Base-by-base conservation (phyloP, 1,139 yeast genomes). In the Meyerozyma smithsonii region DNA sequence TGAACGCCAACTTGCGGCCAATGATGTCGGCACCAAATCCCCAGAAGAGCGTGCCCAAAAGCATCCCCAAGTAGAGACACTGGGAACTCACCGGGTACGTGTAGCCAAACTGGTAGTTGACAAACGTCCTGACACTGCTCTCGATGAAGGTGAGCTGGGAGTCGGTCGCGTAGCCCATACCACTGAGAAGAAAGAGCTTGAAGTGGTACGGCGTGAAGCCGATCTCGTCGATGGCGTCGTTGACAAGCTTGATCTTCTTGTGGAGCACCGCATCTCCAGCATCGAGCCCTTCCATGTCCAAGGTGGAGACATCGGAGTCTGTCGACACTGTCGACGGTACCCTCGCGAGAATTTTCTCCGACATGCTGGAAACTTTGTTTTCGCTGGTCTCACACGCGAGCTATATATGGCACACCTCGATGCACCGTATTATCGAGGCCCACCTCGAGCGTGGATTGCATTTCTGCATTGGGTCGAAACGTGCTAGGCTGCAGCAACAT, bases 141-240 rank as follows among this genome's bases (percentile, higher is more conserved):
- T 68, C 74, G 33, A 65, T 50, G 52, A 66, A 62, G 30, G 69
- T 71, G 47, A 80, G 61, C 52, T 78, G 79, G 14, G 83, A 76
- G 53, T 80, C 85, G 20, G 77, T 79, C 5, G 81, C 74, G 50
- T 80, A 80, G 12, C 86, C 86, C 71, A 78, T 72, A 14, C 85
- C 85, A 44, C 74, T 75, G 28, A 76, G 52, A 48, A 65, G 66
- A 32, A 74, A 63, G 24, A 71, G 54, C 44, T 68, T 66, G 32
- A 62, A 54, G 43, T 73, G 78, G 47, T 66, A 69, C 69, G 69
- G 60, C 3, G 79, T 73, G 54, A 74, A 69, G 0, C 79, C 79
- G 18, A 74, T 71, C 44, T 74, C 77, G 48, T 74, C 78, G 21
- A 74, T 57, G 8, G 77, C 77, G 40, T 71, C 55, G 50, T 74